Evolutionary conservation across 352 stramenopile species (phyloP).

Genomic region (Phytophthora cryptogea): DNA sequence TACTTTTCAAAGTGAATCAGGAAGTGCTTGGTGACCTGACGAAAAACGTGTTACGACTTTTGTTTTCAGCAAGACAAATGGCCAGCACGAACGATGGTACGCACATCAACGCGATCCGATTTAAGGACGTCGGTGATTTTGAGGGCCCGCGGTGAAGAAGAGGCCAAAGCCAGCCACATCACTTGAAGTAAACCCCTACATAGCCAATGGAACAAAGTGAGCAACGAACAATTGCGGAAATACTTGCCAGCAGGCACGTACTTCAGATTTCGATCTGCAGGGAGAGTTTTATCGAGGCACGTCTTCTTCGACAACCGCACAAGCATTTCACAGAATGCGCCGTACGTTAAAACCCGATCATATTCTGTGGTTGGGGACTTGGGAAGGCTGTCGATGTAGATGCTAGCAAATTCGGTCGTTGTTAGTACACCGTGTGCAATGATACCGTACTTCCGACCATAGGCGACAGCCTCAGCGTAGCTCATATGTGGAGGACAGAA

Average conservation of each 20-base stretch:
- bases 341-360: slow-evolving; percentile 66
- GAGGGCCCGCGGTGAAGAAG: slow-evolving; percentile 49
- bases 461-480: slow-evolving; percentile 73
- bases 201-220: neutral
- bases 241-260: slow-evolving; percentile 12
- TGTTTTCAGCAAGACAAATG: neutral
- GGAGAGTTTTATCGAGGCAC: slow-evolving; percentile 36
- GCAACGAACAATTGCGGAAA: neutral
- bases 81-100: neutral
- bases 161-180: slow-evolving; percentile 79
- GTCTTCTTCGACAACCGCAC: slow-evolving; percentile 62
- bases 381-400: slow-evolving; percentile 77
- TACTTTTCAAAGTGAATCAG: slow-evolving; percentile 80
- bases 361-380: slow-evolving; percentile 59
- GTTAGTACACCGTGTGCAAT: slow-evolving; percentile 78
- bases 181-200: slow-evolving; percentile 72
- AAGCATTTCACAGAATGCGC: slow-evolving; percentile 68
- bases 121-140: slow-evolving; percentile 79
- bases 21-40: slow-evolving; percentile 67
- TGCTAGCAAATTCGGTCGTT: slow-evolving; percentile 73
- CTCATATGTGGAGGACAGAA: slow-evolving; percentile 59
- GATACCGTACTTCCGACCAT: slow-evolving; percentile 72
- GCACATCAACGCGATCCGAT: slow-evolving; percentile 61
- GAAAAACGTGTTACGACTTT: slow-evolving; percentile 1
- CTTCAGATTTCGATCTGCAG: slow-evolving; percentile 64